Evolutionary conservation across 371 early-diverging fungal genomes (phyloP).

Genomic region (Chytridiales sp.): DNA sequence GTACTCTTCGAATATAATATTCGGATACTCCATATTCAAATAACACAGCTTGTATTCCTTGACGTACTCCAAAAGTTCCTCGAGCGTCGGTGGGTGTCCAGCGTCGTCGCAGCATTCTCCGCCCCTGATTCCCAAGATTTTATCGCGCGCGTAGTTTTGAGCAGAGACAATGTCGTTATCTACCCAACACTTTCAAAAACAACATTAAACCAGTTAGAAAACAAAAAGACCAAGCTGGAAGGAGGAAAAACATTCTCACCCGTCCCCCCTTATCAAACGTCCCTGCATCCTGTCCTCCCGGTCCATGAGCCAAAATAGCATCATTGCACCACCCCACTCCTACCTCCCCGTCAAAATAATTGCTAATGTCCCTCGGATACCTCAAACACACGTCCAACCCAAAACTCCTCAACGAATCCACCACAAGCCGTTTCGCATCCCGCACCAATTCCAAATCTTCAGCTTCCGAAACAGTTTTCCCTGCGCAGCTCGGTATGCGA

Average conservation of each 20-base stretch:
- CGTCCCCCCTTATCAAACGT: slow-evolving; percentile 10
- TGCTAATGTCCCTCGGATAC: slow-evolving; percentile 14
- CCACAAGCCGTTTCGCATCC: not conserved
- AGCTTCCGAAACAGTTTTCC: too few species aligned
- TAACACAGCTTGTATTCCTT: not conserved
- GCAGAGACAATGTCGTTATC: not conserved
- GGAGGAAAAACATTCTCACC: too few species aligned
- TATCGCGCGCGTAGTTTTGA: not conserved
- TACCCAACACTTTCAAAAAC: not conserved
- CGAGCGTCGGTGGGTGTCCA: not conserved
- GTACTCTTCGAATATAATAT: not conserved
- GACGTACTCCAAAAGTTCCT: not conserved
- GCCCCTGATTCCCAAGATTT: slow-evolving; percentile 1
- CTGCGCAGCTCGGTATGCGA: too few species aligned
- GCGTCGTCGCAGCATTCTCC: slow-evolving; percentile 14
- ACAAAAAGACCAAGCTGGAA: too few species aligned
- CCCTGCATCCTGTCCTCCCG: slow-evolving; percentile 3
- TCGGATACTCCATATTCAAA: slow-evolving; percentile 11
- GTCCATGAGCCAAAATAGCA: slow-evolving; percentile 8
- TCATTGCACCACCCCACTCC: slow-evolving; percentile 8
- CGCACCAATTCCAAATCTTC: not conserved
- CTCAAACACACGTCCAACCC: slow-evolving; percentile 1
- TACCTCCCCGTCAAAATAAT: not conserved
- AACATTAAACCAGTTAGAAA: not conserved
- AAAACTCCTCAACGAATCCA: not conserved